Base-by-base conservation (phyloP, 768 basidiomycete species). In the Kwoniella mangroviensis region DNA sequence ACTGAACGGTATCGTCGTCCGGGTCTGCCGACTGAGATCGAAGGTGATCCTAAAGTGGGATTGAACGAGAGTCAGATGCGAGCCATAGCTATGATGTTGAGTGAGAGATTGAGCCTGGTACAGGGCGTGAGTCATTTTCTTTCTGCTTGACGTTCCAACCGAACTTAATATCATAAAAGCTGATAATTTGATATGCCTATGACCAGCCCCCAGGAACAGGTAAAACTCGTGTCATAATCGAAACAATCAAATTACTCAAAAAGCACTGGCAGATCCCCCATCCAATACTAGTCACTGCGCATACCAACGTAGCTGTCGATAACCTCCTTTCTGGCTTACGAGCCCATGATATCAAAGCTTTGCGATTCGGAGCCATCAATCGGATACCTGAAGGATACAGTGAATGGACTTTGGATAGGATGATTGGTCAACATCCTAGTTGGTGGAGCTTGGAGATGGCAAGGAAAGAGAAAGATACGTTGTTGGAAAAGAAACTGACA, bases 271-370 rank as follows among this genome's bases (percentile, higher is more conserved):
- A 90, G 81, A 89, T 95, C 11, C 88, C 91, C 5, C 88, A 91
- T 43, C 93, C 93, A 1, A 85, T 96, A 51, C 87, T 98, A 15
- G 90, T 96, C n/a, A 92, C 92, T 81, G 94, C 94, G 0, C 96
- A 92, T 79, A 97, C 95, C 51, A 95, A 97, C 74, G 92, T 89
- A 21, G 94, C 95, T 0, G 93, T 95, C 21, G 94, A 97, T 79
- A 92, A 95, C 74, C 88, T 97, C 10, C 88, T 94, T 45, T 89
- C 91, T 77, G 91, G 91, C 0, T 85, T 94, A 26, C 86, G 85
- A 10, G 82, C 84, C 1, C 65, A 76, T 7, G 88, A 88, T 3
- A 81, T 95, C 56, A 89, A 88, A 71, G 90, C 94, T 1, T 83
- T 96, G 1, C 91, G 95, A 2, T 86, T 94, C 22, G 93, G 92